Base-by-base conservation (phyloP, 768 basidiomycete species). In the Cyathus striatus region DNA sequence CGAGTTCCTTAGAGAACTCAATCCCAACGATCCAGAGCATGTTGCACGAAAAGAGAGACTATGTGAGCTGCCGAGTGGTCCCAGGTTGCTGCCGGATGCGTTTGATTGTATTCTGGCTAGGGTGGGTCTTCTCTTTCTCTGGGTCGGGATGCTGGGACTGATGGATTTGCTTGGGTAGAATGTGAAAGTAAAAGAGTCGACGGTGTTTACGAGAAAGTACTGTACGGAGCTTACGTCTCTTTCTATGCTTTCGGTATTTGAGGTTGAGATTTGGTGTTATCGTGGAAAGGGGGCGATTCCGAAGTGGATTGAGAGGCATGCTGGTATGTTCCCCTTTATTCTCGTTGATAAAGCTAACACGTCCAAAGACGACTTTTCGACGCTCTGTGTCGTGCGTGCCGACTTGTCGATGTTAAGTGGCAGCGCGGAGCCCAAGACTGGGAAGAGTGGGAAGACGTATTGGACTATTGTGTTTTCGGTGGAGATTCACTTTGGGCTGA, bases 381-480 rank as follows among this genome's bases (percentile, higher is more conserved):
- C 86, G 0, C 62, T 90, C 3, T 90, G 86, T 56, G 74, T 85
- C 24, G 86, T 90, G 16, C 81, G 83, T 12, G 86, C 86, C 13
- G 86, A 90, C 55, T 55, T 88, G 46, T 89, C 86, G 0, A 78
- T 81, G 7, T 64, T 90, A 40, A 80, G 75, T 33, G 75, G 80
- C 16, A 87, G 83, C 49, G 86, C 86, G 1, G 76, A 79, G 50
- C 65, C 86, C 1, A 88, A 86, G 55, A 57, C 63, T 4, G 79
- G 84, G 1, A 76, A 61, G 50, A 75, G 72, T 36, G 81, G 83
- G 40, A 85, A 80, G 64, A 79, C 72, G 9, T 89, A 87, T 49
- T 90, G 85, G 85, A 88, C 81, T 12, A 87, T 90, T 46, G 81
- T 90, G 14, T 90, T 90, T 60, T 84, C 82, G 23, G 81, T 90